Evolutionary conservation across 192 early-diverging fungal genomes (phyloP).

Genomic region (Coemansia sp.): DNA sequence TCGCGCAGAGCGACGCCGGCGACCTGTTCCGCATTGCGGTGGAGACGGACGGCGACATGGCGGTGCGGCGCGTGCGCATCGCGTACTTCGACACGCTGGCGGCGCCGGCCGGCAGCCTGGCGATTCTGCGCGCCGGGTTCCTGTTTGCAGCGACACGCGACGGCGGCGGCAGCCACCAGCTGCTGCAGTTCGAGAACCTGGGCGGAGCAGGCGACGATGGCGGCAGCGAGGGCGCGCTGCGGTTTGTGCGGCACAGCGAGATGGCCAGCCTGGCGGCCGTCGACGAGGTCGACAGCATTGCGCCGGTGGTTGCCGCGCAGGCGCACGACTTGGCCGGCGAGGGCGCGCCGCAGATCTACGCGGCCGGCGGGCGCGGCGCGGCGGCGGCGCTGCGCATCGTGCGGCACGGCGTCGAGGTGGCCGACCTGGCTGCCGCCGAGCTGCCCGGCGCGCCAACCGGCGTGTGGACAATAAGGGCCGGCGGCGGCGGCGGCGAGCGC

Average conservation of each 20-base stretch:
- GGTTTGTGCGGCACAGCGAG: constrained; percentile 72
- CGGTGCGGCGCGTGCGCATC: constrained; percentile 72
- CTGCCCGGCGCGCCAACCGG: constrained; percentile 91
- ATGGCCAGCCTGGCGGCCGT: constrained; percentile 86
- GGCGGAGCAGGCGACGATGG: constrained; percentile 72
- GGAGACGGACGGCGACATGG: constrained; percentile 62
- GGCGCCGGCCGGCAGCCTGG: constrained; percentile 66
- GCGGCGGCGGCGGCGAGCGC: constrained; percentile 73
- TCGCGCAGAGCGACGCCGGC: constrained; percentile 89
- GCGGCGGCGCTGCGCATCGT: constrained; percentile 83
- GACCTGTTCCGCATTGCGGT: constrained; percentile 94
- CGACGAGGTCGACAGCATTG: constrained; percentile 83
- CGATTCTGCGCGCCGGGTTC: constrained; percentile 90
- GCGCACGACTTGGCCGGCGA: constrained; percentile 89
- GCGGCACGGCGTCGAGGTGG: constrained; percentile 88
- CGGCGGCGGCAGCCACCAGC: constrained; percentile 83
- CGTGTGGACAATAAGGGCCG: constrained; percentile 70
- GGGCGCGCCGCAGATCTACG: constrained; percentile 93
- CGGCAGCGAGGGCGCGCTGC: constrained; percentile 53
- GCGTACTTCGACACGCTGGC: constrained; percentile 96
- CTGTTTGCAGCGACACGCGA: constrained; percentile 84
- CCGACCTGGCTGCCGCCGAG: constrained; percentile 89
- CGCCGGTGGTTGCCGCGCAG: constrained; percentile 80
- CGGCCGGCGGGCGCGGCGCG: constrained; percentile 80
- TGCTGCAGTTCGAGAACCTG: constrained; percentile 92